phyloP scores from a whole-genome alignment of 2,329 filamentous ascomycete genomes.

The Fusarium transvaalense region DNA sequence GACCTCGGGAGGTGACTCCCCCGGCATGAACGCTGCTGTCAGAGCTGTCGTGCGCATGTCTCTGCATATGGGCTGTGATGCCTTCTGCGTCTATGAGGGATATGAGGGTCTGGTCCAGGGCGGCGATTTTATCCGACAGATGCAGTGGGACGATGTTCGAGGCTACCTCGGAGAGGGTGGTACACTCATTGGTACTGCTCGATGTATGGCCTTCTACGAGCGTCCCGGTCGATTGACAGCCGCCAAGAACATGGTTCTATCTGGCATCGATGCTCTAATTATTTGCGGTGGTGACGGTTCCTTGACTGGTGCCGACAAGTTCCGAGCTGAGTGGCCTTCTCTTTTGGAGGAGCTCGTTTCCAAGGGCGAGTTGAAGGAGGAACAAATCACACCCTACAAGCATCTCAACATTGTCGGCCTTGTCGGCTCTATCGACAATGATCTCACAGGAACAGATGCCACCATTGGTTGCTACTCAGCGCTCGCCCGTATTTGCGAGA shows the following conservation, averaged over 20 bases:
- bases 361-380: slow-evolving; percentile 75
- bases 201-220: slow-evolving; percentile 93
- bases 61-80: slow-evolving; percentile 84
- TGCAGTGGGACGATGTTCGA: slow-evolving; percentile 93
- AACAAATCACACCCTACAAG: slow-evolving; percentile 80
- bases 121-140: slow-evolving; percentile 86
- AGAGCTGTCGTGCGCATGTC: slow-evolving; percentile 92
- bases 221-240: slow-evolving; percentile 84
- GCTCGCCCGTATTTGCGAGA: slow-evolving; percentile 91
- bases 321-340: slow-evolving; percentile 91
- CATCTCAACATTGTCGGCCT: slow-evolving; percentile 96
- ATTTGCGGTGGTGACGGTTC: slow-evolving; percentile 98
- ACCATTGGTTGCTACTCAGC: slow-evolving; percentile 98
- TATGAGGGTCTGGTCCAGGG: slow-evolving; percentile 96
- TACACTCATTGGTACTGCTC: slow-evolving; percentile 93
- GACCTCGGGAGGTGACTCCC: slow-evolving; percentile 94
- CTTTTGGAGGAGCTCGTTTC: slow-evolving; percentile 86
- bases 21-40: slow-evolving; percentile 94
- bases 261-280: slow-evolving; percentile 94
- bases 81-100: slow-evolving; percentile 88
- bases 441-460: slow-evolving; percentile 95
- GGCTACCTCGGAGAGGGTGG: slow-evolving; percentile 95
- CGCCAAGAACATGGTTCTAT: slow-evolving; percentile 92
- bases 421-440: slow-evolving; percentile 98
- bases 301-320: slow-evolving; percentile 93